Evolutionary conservation across 176 grass and related monocot species (phyloP), one percentile per base, ranked within the genome.

Genomic region (Rhynchospora breviuscula): DNA sequence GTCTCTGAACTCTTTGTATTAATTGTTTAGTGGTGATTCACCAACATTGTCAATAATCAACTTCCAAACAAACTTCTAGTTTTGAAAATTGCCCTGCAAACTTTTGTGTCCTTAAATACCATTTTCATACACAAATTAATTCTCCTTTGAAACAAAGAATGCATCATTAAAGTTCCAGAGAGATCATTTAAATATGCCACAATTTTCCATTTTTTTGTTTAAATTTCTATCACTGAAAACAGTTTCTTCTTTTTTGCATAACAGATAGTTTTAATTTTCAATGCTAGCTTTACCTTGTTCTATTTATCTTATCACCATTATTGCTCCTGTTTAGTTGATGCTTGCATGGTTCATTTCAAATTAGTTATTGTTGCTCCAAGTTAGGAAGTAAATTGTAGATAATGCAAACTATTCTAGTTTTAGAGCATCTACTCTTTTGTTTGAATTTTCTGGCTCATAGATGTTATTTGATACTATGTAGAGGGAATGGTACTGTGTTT

Each of bases 1-100:
- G 92, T 81, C 17, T 25, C 51, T 57, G 73, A 33, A 57, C 73
- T 57, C 56, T 31, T 78, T 57, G 23, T 54, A 31, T 77, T 52
- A 22, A 52, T 56, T 40, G 35, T 10, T 54, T 23, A 40, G 11
- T 46, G 21, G 21, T 53, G 26, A 5, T 29, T 75, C 19, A 52
- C 19, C 35, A 29, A 46, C 48, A 10, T 8, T 69, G 44, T 52
- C n/a, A 74, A 25, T 19, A 75, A 75, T 75, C 47, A 23, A 75
- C 71, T n/a, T 14, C 21, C 21, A 52, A 75, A n/a, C 4, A 11
- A 51, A 75, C 19, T 73, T 71, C 15, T 48, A 11, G 44, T 73
- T 72, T 35, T 48, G 69, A 49, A 73, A 22, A 11, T 12, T 73
- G 48, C 40, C 3, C 56, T 59, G 69, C 1, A 73, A 75, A 49